Evolutionary conservation across 1,139 yeast genomes (phyloP), one percentile per base, ranked within the genome.

Genomic region (Entelexis sorbosivorans): DNA sequence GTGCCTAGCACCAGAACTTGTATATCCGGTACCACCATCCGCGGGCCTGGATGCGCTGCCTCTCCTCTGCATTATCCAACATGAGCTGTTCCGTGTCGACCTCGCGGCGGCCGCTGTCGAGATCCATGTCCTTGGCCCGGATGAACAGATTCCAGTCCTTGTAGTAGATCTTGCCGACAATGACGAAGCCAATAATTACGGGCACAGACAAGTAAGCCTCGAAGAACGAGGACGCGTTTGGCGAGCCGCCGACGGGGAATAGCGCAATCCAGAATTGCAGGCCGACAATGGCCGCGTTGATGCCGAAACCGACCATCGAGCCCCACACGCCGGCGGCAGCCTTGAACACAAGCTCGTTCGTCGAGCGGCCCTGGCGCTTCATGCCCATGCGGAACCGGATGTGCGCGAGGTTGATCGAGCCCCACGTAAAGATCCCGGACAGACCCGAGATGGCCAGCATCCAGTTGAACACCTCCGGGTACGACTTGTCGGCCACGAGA

Each of bases 211-310:
- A 65, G 64, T 78, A 79, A 48, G 72, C 66, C 65, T 70, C 65
- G 69, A 79, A 79, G 65, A 79, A 79, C 47, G 61, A 63, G 26
- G 63, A 57, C 44, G 70, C 76, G 61, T 50, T 59, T 11, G 72
- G 65, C 14, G 48, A 29, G 20, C 36, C 56, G 40, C 59, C 56
- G 51, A 81, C 65, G 55, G 94, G 94, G 68, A 71, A 80, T 44
- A 84, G 67, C 1, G 93, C 87, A 50, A 81, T 74, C 89, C 91
- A 82, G 70, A 84, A 82, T 71, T 87, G 95, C 38, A 72, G 48
- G 48, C 63, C 61, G 33, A 66, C 53, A 51, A 83, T 81, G 59
- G 82, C 72, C 43, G 76, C 61, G 64, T 81, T 81, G 60, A 84
- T 67, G 24, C 70, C 51, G 29, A 78, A 67, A 49, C 95, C 95